Base-by-base conservation (phyloP, 2,329 filamentous ascomycete species). In the Penicillium fuscoglaucum region DNA sequence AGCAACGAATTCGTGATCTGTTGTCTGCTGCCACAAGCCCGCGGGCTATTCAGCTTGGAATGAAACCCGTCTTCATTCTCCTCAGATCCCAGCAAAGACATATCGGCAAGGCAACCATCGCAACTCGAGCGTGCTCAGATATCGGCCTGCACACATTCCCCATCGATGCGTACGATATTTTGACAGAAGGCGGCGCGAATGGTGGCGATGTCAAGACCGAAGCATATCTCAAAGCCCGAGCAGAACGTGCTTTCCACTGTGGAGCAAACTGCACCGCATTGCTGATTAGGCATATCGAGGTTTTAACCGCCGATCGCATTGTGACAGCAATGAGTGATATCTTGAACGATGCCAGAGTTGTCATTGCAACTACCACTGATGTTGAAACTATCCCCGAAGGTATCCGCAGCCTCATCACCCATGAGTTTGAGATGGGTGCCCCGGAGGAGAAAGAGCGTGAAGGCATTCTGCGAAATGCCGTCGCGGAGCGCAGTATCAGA, bases 181-280 rank as follows among this genome's bases (percentile, higher is more conserved):
- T 96, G 5, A 93, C 91, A n/a, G 93, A 98, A 72, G 91, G 91
- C 15, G 89, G 89, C 45, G 89, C 89, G 1, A 91, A 91, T 53
- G 91, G 91, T 9, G 89, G 90, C 55, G 95, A 99, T 70, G 90
- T 96, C 29, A 97, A 98, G 76, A 96, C 93, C 0, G 93, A 97
- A 70, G 93, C 90, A 0, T 90, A 96, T 65, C 79, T 99, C 17
- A 90, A 95, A 70, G 91, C 90, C 4, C 85, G 95, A 51, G 90
- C 92, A 1, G 95, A 96, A 61, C 85, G 95, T 58, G 95, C 92
- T 8, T 87, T 97, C 72, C 89, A 88, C 64, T 98, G 95, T 70
- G 95, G 95, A 0, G 76, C 91, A 0, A 88, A 92, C 66, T 90
- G 86, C 69, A 97, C 93, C 47, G 88, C 89, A 6, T 77, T 99